phyloP scores from a whole-genome alignment of 208 protist species.

The Herpetomonas tarakana region DNA sequence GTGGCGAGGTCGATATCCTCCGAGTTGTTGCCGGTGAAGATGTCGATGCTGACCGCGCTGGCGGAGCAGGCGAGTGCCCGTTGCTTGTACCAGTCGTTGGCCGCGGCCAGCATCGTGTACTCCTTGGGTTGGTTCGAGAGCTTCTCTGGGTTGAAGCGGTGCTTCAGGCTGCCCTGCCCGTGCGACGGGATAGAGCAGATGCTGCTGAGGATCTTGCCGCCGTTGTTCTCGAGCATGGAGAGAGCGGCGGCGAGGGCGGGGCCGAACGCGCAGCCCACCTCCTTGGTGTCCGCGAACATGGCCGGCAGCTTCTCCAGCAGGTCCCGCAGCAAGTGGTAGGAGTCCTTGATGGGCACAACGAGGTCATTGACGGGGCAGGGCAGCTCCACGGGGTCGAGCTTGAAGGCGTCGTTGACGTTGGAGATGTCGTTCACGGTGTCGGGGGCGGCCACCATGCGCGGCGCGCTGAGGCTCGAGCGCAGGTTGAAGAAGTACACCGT shows the following conservation, averaged over 20 bases:
- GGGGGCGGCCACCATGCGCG: conserved; percentile 87
- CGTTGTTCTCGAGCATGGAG: conserved; percentile 80
- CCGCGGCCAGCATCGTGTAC: conserved; percentile 85
- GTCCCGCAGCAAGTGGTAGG: conserved; percentile 55
- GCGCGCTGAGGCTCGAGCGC: conserved; percentile 40
- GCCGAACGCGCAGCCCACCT: conserved; percentile 90
- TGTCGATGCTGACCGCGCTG: conserved; percentile 92
- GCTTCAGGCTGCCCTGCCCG: conserved; percentile 82
- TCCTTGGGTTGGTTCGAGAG: conserved; percentile 79
- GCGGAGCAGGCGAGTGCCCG: conserved; percentile 90
- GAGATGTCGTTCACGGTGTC: conserved; percentile 78
- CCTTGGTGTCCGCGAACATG: conserved; percentile 62
- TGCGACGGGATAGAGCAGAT: conserved; percentile 82
- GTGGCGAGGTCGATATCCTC: conserved; percentile 91
- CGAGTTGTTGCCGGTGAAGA: conserved; percentile 58
- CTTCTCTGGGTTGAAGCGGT: conserved; percentile 81
- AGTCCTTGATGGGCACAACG: conserved; percentile 76
- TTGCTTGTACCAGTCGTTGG: conserved; percentile 95
- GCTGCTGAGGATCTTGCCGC: conserved; percentile 94
- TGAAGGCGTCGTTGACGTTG: conserved; percentile 83
- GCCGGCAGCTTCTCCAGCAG: conserved; percentile 72
- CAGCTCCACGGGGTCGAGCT: conserved; percentile 77
- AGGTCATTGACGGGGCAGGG: conserved; percentile 69
- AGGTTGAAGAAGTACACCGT: conserved; percentile 96
- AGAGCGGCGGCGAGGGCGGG: conserved; percentile 90